Evolutionary conservation across 2,329 filamentous ascomycete genomes (phyloP).

Genomic region (Botrytis sinoallii): DNA sequence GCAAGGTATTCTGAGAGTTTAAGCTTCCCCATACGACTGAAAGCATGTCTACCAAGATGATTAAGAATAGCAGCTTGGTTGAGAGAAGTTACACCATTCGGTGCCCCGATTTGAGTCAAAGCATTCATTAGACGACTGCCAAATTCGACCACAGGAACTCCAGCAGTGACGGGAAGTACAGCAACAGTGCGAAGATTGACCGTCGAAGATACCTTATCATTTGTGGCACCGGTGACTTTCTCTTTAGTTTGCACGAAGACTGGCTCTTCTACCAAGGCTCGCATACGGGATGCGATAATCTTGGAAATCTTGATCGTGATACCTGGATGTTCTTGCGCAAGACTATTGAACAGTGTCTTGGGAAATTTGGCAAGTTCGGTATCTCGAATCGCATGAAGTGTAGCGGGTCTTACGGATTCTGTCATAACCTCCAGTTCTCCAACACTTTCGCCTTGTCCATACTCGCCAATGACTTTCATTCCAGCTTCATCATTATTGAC

Average conservation of each 20-base stretch:
- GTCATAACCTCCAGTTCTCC: conserved; percentile 97
- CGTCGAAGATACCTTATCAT: conserved; percentile 74
- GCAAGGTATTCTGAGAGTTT: conserved; percentile 95
- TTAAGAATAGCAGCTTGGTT: conserved; percentile 94
- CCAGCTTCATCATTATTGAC: conserved; percentile 77
- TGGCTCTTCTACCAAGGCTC: conserved; percentile 79
- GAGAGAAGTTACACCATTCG: conserved; percentile 85
- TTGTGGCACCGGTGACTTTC: conserved; percentile 53
- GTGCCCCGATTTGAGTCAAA: conserved; percentile 80
- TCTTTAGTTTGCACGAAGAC: conserved; percentile 65
- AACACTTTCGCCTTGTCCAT: conserved; percentile 94
- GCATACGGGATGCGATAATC: conserved; percentile 94
- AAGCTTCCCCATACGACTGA: conserved; percentile 94
- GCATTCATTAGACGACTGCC: conserved; percentile 85
- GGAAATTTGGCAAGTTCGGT: conserved; percentile 96
- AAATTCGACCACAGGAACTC: conserved; percentile 93
- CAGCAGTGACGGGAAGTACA: conserved; percentile 83
- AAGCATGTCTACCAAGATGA: conserved; percentile 91
- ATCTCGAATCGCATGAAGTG: conserved; percentile 91
- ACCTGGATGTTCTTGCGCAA: conserved; percentile 93
- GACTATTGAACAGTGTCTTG: conserved; percentile 92
- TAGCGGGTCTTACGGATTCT: conserved; percentile 85
- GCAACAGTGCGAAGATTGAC: conserved; percentile 91
- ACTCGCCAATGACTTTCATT: conserved; percentile 85
- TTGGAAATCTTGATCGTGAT: conserved; percentile 99